Evolutionary conservation across 495 filamentous ascomycete species (phyloP).

Genomic region (Penicillium cataractarum): DNA sequence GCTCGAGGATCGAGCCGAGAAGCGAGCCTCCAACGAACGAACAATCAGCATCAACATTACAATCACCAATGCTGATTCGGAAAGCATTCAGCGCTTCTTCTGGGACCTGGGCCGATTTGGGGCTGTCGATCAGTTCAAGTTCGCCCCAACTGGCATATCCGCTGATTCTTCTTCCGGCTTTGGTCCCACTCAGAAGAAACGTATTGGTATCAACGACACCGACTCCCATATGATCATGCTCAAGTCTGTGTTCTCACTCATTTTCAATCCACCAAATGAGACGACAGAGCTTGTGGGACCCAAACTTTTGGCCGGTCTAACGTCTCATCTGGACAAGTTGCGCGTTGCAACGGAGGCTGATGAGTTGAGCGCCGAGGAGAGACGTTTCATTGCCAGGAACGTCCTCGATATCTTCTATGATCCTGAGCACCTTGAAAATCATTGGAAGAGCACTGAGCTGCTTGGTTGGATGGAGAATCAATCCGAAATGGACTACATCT

Average conservation of each 20-base stretch:
- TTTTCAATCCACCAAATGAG: neutral
- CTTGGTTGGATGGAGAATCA: neutral
- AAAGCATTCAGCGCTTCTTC: conserved; percentile 1
- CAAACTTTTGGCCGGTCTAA: neutral
- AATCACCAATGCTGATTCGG: neutral
- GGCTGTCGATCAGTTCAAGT: neutral
- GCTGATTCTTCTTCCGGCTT: neutral
- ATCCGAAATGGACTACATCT: neutral
- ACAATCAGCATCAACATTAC: neutral
- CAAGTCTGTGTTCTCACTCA: neutral
- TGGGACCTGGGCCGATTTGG: neutral
- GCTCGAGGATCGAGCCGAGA: neutral
- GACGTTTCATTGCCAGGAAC: neutral
- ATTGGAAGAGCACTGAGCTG: neutral
- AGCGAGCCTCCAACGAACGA: neutral
- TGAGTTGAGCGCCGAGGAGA: neutral
- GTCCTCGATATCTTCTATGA: neutral
- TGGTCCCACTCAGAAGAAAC: neutral
- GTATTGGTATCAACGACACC: neutral
- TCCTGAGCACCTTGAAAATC: neutral
- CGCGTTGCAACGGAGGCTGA: neutral
- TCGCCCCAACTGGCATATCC: neutral
- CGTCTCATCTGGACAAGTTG: neutral
- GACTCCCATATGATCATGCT: neutral
- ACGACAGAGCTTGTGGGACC: neutral